Evolutionary conservation across 768 basidiomycete species (phyloP).

Genomic region (Amanita polypyramis): DNA sequence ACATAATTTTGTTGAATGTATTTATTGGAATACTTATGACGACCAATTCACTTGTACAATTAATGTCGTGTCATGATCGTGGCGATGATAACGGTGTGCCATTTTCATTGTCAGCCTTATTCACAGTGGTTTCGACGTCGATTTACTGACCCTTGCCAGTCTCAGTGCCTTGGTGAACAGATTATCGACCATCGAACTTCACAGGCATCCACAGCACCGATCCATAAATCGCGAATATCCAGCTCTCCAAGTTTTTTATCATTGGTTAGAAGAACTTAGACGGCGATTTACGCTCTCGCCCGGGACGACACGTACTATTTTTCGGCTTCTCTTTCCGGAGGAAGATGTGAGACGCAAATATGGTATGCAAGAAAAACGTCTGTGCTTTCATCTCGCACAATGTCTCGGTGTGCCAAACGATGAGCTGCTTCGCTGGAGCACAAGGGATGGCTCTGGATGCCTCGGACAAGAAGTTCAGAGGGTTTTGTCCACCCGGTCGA

Average conservation of each 20-base stretch:
- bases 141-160: slow-evolving; percentile 17
- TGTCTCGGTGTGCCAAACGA: slow-evolving; percentile 29
- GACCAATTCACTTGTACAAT: no score
- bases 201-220: slow-evolving; percentile 13
- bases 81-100: slow-evolving; percentile 11
- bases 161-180: slow-evolving; percentile 40
- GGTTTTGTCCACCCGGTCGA: slow-evolving; percentile 21
- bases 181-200: slow-evolving; percentile 27
- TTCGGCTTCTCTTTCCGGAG: slow-evolving; percentile 79
- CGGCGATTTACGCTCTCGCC: slow-evolving; percentile 32
- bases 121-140: neutral
- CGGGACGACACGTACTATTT: slow-evolving; percentile 47
- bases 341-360: slow-evolving; percentile 65
- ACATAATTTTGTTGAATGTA: neutral
- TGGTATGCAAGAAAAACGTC: slow-evolving; percentile 55
- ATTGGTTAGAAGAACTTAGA: slow-evolving; percentile 35
- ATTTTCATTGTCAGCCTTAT: slow-evolving; percentile 18
- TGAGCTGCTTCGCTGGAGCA: slow-evolving; percentile 27
- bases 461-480: slow-evolving; percentile 56
- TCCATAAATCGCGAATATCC: slow-evolving; percentile 19
- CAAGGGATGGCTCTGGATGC: slow-evolving; percentile 44
- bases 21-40: neutral
- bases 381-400: slow-evolving; percentile 42
- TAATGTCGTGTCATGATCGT: neutral
- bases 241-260: slow-evolving; percentile 27